A percentile compares a stretch with the other conserved stretches of the same genome.
These are phyloP conservation scores for Trebouxia sp. DNA, from an alignment of 139 green algal genomes.

Conservation along the genomic window DNA sequence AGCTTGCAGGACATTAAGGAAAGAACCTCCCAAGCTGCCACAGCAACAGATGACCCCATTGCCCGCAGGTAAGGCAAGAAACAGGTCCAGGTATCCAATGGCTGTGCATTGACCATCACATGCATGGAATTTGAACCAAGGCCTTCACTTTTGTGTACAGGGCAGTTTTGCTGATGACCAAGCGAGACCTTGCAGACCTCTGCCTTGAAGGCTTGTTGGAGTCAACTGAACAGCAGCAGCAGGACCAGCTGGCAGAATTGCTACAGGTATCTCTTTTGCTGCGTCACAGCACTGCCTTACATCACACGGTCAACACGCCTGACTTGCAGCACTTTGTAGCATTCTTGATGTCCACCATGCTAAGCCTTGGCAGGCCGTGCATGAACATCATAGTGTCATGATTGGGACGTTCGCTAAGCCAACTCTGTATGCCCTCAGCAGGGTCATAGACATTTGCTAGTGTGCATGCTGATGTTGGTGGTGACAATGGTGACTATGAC, in stretches of 20 bases:
- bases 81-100: not conserved
- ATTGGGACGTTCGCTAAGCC: too few species aligned
- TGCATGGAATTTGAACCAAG: not conserved
- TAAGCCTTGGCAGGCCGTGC: too few species aligned
- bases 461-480: too few species aligned
- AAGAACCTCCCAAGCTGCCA: slow-evolving; percentile 12
- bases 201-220: slow-evolving; percentile 26
- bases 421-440: not conserved
- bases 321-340: too few species aligned
- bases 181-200: slow-evolving; percentile 23
- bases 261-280: not conserved
- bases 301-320: too few species aligned
- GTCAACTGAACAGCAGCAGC: slow-evolving; percentile 5
- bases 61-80: not conserved
- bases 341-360: not conserved
- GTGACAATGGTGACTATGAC: too few species aligned
- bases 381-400: too few species aligned
- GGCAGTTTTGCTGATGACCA: slow-evolving; percentile 31
- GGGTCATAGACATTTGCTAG: too few species aligned
- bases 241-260: not conserved
- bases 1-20: slow-evolving; percentile 23
- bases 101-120: not conserved
- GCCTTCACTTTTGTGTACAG: not conserved
- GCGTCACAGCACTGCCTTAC: too few species aligned
- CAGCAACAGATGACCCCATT: slow-evolving; percentile 20